Base-by-base conservation (phyloP, 2,329 filamentous ascomycete species). In the Penicillium sp. region DNA sequence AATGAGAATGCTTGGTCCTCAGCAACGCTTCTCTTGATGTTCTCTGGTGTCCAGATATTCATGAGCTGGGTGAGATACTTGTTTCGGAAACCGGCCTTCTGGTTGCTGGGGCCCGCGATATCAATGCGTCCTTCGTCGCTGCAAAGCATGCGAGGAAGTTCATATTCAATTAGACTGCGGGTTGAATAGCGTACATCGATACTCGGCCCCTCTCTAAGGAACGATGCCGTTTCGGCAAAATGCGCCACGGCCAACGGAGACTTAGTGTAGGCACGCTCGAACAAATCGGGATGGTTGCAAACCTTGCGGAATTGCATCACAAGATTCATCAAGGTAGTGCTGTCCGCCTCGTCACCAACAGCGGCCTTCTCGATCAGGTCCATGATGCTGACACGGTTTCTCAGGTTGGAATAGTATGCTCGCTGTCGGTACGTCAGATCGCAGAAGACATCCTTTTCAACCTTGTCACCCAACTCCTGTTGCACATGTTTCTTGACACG, bases 301-400 rank as follows among this genome's bases (percentile, higher is more conserved):
- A 99, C 94, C 77, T 99, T 99, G 66, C 94, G 86, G 83, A 99
- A 99, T 75, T 99, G 94, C 94, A 99, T 99, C 61, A 99, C 94
- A 62, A 99, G 80, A 74, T 99, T 99, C 94, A 99, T 97, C 66
- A 99, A 77, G 1, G 93, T 97, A 42, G 93, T 92, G 35, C 90
- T 96, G 69, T 97, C 94, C 65, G 93, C 87, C 50, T 97, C 94
- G 66, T 97, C 92, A 35, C 94, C 94, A 64, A 94, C 83, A 2
- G 93, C 93, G 1, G 91, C 91, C 81, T 97, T 97, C 74, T 99
- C 94, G 55, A 99, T 95, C 18, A 99, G 85, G 70, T 99, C 94
- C 86, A 97, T 94, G 64, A 99, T 91, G 74, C 91, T 97, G 75
- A 99, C 97, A 76, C 96, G 94, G 76, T 96, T 96, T 51, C 94